phyloP scores from a whole-genome alignment of 2,329 filamentous ascomycete genomes.

The Phialophora verrucosa region DNA sequence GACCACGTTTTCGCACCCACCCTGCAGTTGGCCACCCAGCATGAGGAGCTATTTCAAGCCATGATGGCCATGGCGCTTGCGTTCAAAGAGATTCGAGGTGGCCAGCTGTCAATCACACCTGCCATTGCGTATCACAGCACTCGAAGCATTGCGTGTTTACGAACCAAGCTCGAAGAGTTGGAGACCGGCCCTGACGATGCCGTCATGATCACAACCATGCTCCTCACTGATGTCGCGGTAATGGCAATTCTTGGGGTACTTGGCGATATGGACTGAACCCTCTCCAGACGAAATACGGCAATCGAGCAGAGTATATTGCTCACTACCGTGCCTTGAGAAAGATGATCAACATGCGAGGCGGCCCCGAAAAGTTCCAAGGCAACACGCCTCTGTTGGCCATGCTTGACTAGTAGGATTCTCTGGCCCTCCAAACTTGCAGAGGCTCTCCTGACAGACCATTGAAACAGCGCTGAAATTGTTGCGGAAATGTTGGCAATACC shows the following conservation, averaged over 20 bases:
- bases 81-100: background rate
- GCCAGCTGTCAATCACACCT: slow-evolving; percentile 3
- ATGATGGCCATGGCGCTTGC: slow-evolving; percentile 12
- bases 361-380: background rate
- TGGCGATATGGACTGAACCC: background rate
- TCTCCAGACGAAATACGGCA: slow-evolving; percentile 16
- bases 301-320: slow-evolving; percentile 5
- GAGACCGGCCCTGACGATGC: slow-evolving; percentile 20
- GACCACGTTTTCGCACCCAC: background rate
- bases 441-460: background rate
- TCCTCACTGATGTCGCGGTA: slow-evolving; percentile 16
- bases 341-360: slow-evolving; percentile 15
- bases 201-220: slow-evolving; percentile 12
- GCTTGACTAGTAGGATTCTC: slow-evolving; percentile 15
- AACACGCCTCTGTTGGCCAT: slow-evolving; percentile 9
- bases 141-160: slow-evolving; percentile 7
- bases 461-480: slow-evolving; percentile 4
- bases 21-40: slow-evolving; percentile 3
- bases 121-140: slow-evolving; percentile 7
- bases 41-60: slow-evolving; percentile 16
- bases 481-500: slow-evolving; percentile 3
- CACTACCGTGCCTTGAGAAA: slow-evolving; percentile 9
- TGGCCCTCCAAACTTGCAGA: background rate
- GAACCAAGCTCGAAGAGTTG: slow-evolving; percentile 4
- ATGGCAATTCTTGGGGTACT: background rate